Evolutionary conservation across 2,329 filamentous ascomycete genomes (phyloP).

Genomic region (Gremmenia infestans): DNA sequence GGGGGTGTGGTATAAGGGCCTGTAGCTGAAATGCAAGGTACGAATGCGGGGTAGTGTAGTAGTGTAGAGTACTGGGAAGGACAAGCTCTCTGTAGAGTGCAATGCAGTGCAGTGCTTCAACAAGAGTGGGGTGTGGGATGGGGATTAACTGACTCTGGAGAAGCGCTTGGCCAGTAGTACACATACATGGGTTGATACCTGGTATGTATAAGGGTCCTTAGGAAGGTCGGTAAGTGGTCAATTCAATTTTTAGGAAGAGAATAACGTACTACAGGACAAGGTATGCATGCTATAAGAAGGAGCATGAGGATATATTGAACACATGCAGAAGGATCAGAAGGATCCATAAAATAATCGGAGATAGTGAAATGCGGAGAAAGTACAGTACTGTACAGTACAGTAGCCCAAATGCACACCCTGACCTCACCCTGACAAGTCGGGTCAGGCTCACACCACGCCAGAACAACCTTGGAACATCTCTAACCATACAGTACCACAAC

Average conservation of each 20-base stretch:
- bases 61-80: not conserved
- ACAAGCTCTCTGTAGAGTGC: not conserved
- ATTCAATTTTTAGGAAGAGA: too few species aligned
- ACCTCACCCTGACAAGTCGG: not conserved
- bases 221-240: too few species aligned
- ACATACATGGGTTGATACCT: too few species aligned
- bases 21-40: conserved; percentile 1
- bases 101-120: not conserved
- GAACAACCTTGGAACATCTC: not conserved
- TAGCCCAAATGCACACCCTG: not conserved
- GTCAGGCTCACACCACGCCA: not conserved
- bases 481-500: not conserved
- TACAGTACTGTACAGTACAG: not conserved
- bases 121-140: not conserved
- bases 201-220: too few species aligned
- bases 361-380: not conserved
- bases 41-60: conserved; percentile 1
- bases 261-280: too few species aligned
- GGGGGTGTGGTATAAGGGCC: not conserved
- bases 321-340: too few species aligned
- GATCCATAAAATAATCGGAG: not conserved
- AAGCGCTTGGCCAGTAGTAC: not conserved
- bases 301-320: too few species aligned
- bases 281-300: too few species aligned
- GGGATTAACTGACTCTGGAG: not conserved